Percentiles rank a stretch among this genome's conserved stretches.
These are phyloP conservation scores for Thielaviopsis cerberus DNA, from an alignment of 2,329 filamentous ascomycete genomes.

Conservation along the genomic window DNA sequence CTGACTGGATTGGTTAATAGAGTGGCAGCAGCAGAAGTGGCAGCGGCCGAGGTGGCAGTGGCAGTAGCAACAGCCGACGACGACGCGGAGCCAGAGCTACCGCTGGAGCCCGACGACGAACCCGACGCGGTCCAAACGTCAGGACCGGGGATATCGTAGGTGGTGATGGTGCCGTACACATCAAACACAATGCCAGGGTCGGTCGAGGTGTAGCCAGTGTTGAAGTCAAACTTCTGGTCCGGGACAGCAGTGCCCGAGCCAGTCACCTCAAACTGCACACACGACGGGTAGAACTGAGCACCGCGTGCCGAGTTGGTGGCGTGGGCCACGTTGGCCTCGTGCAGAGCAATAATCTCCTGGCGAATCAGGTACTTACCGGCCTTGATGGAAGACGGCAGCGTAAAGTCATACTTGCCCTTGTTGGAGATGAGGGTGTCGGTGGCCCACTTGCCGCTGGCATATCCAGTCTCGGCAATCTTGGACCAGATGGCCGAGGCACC, in stretches of 20 bases:
- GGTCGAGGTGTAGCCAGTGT: conserved; percentile 34
- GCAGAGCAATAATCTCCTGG: conserved; percentile 36
- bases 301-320: conserved; percentile 21
- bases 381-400: conserved; percentile 26
- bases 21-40: conserved; percentile 7
- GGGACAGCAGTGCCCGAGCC: conserved; percentile 26
- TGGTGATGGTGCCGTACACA: conserved; percentile 28
- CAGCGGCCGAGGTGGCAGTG: conserved; percentile 13
- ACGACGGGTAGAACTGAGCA: conserved; percentile 32
- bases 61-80: conserved; percentile 6
- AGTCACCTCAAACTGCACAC: conserved; percentile 28
- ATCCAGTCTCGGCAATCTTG: conserved; percentile 23
- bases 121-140: conserved; percentile 17
- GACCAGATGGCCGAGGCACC: conserved; percentile 34
- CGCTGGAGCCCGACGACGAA: conserved; percentile 1
- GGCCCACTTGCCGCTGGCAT: conserved; percentile 24
- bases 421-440: conserved; percentile 28
- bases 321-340: conserved; percentile 25
- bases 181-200: conserved; percentile 41
- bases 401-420: conserved; percentile 30
- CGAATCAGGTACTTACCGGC: conserved; percentile 35
- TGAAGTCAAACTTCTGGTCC: conserved; percentile 25
- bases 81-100: conserved; percentile 6
- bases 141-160: conserved; percentile 21
- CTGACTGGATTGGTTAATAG: too few relatives aligned